A percentile compares a stretch with the other conserved stretches of the same genome.
Conservation (phyloP, 257 asterid species). For the Avicennia marina region DNA sequence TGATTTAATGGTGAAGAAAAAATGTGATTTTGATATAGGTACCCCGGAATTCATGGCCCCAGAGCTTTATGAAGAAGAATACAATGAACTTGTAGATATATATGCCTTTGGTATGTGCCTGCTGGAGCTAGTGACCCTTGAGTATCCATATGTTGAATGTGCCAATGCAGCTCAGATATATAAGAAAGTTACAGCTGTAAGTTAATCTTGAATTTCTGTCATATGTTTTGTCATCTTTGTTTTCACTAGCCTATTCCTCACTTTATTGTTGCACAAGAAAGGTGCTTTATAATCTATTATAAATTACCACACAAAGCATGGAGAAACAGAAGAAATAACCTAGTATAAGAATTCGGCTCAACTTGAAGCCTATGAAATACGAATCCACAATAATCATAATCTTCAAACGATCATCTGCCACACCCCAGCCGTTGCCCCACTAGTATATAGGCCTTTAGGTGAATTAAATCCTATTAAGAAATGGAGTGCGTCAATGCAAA, state of each 20-base stretch:
- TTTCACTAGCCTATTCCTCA: neutral
- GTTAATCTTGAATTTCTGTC: slow-evolving; percentile 16
- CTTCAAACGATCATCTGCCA: neutral
- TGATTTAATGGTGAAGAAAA: neutral
- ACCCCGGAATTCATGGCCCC: slow-evolving; percentile 70
- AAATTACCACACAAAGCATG: neutral
- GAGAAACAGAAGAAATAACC: neutral
- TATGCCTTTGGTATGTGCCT: slow-evolving; percentile 64
- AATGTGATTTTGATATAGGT: slow-evolving; percentile 25
- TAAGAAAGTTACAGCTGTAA: slow-evolving; percentile 51
- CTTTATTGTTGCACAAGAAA: slow-evolving; percentile 1
- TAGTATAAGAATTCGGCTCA: neutral
- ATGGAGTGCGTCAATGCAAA: neutral
- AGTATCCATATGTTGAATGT: slow-evolving; percentile 61
- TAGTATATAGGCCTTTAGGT: neutral
- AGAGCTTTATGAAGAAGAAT: slow-evolving; percentile 54
- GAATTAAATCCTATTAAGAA: neutral
- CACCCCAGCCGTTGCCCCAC: neutral
- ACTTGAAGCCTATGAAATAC: neutral
- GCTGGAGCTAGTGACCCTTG: slow-evolving; percentile 54
- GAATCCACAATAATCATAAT: neutral
- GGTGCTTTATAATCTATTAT: neutral
- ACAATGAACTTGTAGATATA: slow-evolving; percentile 50
- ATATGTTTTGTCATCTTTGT: neutral
- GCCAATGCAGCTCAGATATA: slow-evolving; percentile 58